phyloP scores from a whole-genome alignment of 352 stramenopile species.

The Pythium apleroticum region DNA sequence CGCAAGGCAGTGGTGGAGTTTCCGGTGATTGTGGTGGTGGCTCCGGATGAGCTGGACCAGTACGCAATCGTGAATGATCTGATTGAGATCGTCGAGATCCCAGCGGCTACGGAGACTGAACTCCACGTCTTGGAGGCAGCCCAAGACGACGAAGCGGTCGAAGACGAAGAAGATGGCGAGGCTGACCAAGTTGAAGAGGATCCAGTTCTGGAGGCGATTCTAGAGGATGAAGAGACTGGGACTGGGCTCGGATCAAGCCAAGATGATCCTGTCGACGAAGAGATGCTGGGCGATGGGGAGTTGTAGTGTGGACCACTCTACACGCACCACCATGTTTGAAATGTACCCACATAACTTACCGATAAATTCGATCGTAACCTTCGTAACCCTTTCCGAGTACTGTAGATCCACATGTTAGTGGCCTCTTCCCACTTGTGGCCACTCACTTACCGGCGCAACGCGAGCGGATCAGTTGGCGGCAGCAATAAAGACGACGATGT shows the following conservation, averaged over 20 bases:
- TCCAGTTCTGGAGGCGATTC: background rate
- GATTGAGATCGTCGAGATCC: conserved; percentile 52
- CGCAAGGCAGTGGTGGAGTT: conserved; percentile 82
- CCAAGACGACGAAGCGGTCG: conserved; percentile 5
- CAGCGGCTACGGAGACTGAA: background rate
- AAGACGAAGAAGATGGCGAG: background rate
- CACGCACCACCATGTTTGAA: conserved; percentile 5
- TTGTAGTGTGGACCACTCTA: conserved; percentile 1
- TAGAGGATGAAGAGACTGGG: background rate
- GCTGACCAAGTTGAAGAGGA: conserved; percentile 9
- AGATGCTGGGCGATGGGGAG: background rate
- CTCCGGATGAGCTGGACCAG: conserved; percentile 40
- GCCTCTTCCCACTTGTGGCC: conserved; percentile 26
- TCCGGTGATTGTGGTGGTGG: conserved; percentile 63
- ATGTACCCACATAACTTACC: conserved; percentile 18
- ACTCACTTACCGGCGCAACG: conserved; percentile 12
- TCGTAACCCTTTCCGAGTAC: conserved; percentile 3
- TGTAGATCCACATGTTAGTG: conserved; percentile 7
- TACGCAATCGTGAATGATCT: conserved; percentile 65
- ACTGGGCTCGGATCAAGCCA: background rate
- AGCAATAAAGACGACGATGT: conserved; percentile 16
- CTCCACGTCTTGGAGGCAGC: background rate
- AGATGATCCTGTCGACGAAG: conserved; percentile 1
- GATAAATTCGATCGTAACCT: conserved; percentile 12
- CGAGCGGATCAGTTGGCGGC: conserved; percentile 8